phyloP scores from a whole-genome alignment of 108 stramenopile genomes.

The Poteriospumella lacustris region DNA sequence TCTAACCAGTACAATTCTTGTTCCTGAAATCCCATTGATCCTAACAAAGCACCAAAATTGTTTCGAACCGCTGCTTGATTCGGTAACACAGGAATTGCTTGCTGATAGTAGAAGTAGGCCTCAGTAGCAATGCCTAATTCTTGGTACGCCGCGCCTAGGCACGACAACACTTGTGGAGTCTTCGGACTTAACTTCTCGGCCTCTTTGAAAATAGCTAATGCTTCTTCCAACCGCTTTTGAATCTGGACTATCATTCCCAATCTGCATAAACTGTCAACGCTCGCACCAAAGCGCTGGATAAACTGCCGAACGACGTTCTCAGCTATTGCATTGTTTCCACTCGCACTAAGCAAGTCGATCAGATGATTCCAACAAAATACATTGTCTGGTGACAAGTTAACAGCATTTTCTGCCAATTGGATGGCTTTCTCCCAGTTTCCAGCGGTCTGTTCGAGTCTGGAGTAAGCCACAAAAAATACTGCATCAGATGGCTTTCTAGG shows the following conservation, averaged over 20 bases:
- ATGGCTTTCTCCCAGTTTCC: not conserved
- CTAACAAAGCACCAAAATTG: slow-evolving; percentile 46
- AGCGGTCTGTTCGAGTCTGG: not conserved
- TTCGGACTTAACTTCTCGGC: not conserved
- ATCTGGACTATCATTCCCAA: not conserved
- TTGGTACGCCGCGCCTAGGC: slow-evolving; percentile 19
- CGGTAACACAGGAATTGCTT: not conserved
- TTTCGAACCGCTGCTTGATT: slow-evolving; percentile 32
- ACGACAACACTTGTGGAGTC: not conserved
- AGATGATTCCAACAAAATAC: not conserved
- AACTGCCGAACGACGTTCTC: not conserved
- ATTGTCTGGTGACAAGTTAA: not conserved
- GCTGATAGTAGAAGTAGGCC: not conserved
- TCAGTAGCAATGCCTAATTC: not conserved
- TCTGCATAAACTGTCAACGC: not conserved
- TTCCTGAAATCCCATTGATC: slow-evolving; percentile 11
- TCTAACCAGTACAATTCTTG: slow-evolving; percentile 34
- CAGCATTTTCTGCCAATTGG: not conserved
- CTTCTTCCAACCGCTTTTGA: not conserved
- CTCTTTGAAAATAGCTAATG: not conserved
- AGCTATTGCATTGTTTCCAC: not conserved
- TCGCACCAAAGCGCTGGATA: not conserved
- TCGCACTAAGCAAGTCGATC: not conserved
- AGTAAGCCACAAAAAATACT: no score
- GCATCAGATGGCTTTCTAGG: not conserved